These are phyloP conservation scores for Talaromyces borbonicus DNA, from an alignment of 495 filamentous ascomycete species.

Conservation along the genomic window DNA sequence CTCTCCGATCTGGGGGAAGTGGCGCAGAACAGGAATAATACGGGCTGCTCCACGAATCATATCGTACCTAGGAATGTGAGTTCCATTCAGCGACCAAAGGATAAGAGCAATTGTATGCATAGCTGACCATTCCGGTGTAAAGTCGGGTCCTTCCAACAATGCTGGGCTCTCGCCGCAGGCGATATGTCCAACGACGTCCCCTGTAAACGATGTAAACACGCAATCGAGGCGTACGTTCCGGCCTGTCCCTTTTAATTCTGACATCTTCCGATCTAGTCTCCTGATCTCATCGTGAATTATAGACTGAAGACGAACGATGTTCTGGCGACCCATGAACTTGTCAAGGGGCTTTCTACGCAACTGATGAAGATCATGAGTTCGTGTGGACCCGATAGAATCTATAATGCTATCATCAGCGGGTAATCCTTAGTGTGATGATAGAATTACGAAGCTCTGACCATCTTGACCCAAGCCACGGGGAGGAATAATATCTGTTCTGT, in stretches of 20 bases:
- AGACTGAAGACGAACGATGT: conserved; percentile 23
- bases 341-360: conserved; percentile 26
- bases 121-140: neutral
- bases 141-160: conserved; percentile 6
- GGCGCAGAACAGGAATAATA: neutral
- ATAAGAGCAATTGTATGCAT: neutral
- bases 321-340: conserved; percentile 29
- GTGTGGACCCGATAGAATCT: conserved; percentile 9
- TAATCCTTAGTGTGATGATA: no score
- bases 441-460: neutral
- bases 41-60: neutral
- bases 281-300: conserved; percentile 24
- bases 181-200: conserved; percentile 36
- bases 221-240: conserved; percentile 22
- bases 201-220: conserved; percentile 29
- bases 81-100: no score
- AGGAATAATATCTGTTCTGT: neutral
- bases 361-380: conserved; percentile 25
- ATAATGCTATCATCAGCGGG: no score
- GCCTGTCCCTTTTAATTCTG: conserved; percentile 1
- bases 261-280: conserved; percentile 18
- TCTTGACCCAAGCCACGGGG: neutral
- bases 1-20: conserved; percentile 5
- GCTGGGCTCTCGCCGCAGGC: conserved; percentile 19
- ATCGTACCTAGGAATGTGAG: no score